Conservation (phyloP, 2,329 filamentous ascomycete genomes). For the Aspergillus carbonarius region DNA sequence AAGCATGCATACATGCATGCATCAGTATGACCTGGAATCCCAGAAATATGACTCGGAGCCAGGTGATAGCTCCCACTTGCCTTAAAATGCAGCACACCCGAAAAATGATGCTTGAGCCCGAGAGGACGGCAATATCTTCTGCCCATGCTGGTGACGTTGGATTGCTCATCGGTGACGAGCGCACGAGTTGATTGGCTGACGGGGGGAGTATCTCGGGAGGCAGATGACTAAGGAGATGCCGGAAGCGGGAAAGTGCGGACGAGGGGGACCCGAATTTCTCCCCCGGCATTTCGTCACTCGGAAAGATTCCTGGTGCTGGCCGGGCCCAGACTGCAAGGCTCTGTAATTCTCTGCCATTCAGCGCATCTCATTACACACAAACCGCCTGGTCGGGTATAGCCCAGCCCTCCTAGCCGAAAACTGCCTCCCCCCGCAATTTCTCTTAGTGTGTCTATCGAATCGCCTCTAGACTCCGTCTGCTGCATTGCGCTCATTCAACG, state of each 20-base stretch:
- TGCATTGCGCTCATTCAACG: constrained; percentile 20
- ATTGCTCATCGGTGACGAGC: constrained; percentile 17
- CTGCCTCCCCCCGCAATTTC: constrained; percentile 3
- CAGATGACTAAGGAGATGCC: constrained; percentile 18
- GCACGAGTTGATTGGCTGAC: constrained; percentile 25
- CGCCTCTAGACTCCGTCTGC: constrained; percentile 3
- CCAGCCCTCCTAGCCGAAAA: constrained; percentile 1
- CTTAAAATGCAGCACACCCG: constrained; percentile 2
- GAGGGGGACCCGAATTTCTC: constrained; percentile 14
- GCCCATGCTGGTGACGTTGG: constrained; percentile 26
- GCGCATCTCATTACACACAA: neutral
- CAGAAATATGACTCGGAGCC: neutral
- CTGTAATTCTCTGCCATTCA: neutral
- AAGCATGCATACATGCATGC: neutral
- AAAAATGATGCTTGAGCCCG: constrained; percentile 9
- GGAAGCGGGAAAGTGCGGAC: constrained; percentile 7
- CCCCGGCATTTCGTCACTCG: constrained; percentile 22
- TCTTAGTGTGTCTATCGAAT: neutral
- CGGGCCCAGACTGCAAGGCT: neutral
- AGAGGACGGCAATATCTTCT: constrained; percentile 36
- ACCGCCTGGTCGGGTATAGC: constrained; percentile 3
- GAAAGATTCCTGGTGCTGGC: constrained; percentile 4
- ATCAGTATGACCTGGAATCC: neutral
- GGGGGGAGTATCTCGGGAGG: constrained; percentile 18
- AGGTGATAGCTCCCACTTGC: neutral